A percentile compares a stretch with the other conserved stretches of the same genome.
Evolutionary conservation across 805 yeast species (phyloP).

Genomic region (Kazachstania taianensis): DNA sequence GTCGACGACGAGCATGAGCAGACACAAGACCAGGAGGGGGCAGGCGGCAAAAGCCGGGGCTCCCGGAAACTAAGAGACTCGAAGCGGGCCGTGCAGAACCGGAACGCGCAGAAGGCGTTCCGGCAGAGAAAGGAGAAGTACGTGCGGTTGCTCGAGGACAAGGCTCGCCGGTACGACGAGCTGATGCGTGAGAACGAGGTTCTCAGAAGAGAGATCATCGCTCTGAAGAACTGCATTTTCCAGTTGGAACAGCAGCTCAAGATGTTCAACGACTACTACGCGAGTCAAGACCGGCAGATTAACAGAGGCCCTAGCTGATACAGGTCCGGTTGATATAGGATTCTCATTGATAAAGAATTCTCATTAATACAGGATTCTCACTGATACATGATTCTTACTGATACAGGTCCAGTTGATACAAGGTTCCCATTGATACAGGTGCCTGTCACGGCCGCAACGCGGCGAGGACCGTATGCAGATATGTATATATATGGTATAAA

Average conservation of each 20-base stretch:
- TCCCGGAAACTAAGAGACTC: slow-evolving; percentile 31
- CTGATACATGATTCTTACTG: no score
- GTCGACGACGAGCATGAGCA: background rate
- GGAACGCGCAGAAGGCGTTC: slow-evolving; percentile 86
- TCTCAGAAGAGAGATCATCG: slow-evolving; percentile 5
- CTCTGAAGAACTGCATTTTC: slow-evolving; percentile 3
- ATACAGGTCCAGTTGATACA: no score
- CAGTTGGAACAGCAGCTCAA: slow-evolving; percentile 6
- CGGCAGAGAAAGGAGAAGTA: slow-evolving; percentile 74
- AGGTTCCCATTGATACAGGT: no score
- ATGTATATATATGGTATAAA: no score
- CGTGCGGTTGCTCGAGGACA: slow-evolving; percentile 65
- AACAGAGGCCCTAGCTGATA: no score
- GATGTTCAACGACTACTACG: background rate
- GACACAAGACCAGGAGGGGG: background rate
- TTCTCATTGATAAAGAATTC: no score
- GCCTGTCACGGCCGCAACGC: no score
- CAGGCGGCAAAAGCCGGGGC: background rate
- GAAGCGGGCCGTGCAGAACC: slow-evolving; percentile 82
- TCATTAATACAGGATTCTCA: no score
- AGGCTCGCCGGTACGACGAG: slow-evolving; percentile 50
- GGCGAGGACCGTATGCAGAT: no score
- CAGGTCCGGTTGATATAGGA: no score
- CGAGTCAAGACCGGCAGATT: no score
- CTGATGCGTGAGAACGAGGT: slow-evolving; percentile 39